Evolutionary conservation across 441 rosid species (phyloP), one percentile per base, ranked within the genome.

Genomic region (Biscutella laevigata): DNA sequence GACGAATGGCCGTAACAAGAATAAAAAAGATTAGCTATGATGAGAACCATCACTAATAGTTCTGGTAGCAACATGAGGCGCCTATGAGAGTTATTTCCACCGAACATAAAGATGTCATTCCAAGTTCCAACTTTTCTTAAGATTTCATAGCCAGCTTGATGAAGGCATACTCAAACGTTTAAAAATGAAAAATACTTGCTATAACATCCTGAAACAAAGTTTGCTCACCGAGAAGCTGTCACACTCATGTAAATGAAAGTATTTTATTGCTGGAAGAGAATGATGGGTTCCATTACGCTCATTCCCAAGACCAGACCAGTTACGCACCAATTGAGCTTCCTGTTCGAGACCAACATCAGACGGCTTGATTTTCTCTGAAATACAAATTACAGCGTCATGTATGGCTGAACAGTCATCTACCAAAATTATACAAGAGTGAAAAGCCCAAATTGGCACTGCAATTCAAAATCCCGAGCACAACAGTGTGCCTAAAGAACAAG

Each of bases 311-410:
- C 74, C 84, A 38, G 78, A 26, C 97, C 95, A 81, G 52, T 70
- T 66, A 4, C 86, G 95, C 33, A 78, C 85, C 46, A 74, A 35
- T 49, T 92, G 99, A 2, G 97, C 92, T 70, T 92, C 99, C 73
- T 82, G 95, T 65, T 86, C 97, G 2, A 92, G 94, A 62, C 95
- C 97, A 69, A 92, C 97, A 70, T 88, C 88, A 57, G 88, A 77
- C 15, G 99, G 97, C 85, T 77, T 92, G 81, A 92, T 84, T 79
- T 74, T 83, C 60, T 92, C 99, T 92, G 95, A 74, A 65, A 67
- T 13, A 55, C 25, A 57, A 50, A 4, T 22, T 20, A 44, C 41
- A 43, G 39, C 28, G 37, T 62, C 60, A 51, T 0, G 6, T 9
- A 14, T 25, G 10, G 12, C 15, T 22, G 22, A 46, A 32, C 14